Evolutionary conservation across 768 basidiomycete species (phyloP), one percentile per base, ranked within the genome.

Genomic region (Cubamyces sp.): DNA sequence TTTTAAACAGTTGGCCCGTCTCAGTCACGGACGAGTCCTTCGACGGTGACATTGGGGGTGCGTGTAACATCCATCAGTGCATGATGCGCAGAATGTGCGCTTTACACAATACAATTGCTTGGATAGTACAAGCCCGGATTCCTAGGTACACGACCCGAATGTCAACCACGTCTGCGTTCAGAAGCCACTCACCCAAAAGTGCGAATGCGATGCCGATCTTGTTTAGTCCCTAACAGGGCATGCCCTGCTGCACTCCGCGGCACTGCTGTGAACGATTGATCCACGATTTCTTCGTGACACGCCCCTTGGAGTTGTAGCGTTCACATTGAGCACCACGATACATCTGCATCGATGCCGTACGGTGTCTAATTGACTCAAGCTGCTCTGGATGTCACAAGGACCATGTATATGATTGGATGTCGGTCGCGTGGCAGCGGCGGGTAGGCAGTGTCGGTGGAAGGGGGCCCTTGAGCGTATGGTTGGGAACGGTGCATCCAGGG

Each of bases 61-160:
- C 45, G 63, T 60, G 54, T 60, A 52, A 60, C 54, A 58, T 43
- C 46, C 58, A 64, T 64, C 63, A 64, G 45, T 56, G 55, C 54
- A 54, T 39, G 48, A 57, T 56, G 63, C 54, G 37, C 45, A 59
- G 46, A 53, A 63, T 47, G 34, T 40, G 49, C 39, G 37, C 30
- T 50, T 56, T 59, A 59, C 57, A 59, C 57, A 59, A 59, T 52
- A 42, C 42, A 34, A n/a, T 50, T 57, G 55, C 48, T 56, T 51
- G 50, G 50, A 54, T 37, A 39, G 60, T 39, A 49, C 51, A 61
- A 46, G 60, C 4, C 60, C 45, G 46, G 42, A 49, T 30, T 39
- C 49, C 49, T 34, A 57, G 61, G 61, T 52, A 57, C 61, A 57
- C 43, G 61, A 43, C 42, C 52, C 55, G 61, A 51, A 52, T 50